These are phyloP conservation scores for Nicotiana benthamiana DNA, from an alignment of 257 asterid species.

Conservation along the genomic window DNA sequence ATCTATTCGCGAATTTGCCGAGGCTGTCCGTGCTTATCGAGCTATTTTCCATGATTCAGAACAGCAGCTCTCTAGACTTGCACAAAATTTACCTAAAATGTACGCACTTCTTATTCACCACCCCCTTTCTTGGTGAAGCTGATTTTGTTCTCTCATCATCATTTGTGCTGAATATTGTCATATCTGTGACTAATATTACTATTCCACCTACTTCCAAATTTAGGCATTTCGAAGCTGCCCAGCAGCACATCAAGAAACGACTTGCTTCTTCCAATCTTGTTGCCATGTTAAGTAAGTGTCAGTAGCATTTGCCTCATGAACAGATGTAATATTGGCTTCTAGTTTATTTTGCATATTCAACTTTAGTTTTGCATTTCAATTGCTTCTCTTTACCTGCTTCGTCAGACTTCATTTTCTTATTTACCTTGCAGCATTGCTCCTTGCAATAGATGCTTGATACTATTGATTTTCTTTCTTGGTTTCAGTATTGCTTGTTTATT, in stretches of 20 bases:
- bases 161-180: neutral
- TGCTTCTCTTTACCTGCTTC: neutral
- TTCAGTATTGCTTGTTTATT: neutral
- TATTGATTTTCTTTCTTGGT: neutral
- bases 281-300: slow-evolving; percentile 63
- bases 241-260: slow-evolving; percentile 53
- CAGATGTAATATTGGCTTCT: neutral
- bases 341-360: neutral
- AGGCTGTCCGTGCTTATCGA: slow-evolving; percentile 94
- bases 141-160: neutral
- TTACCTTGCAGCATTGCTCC: neutral
- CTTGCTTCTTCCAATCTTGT: slow-evolving; percentile 53
- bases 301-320: slow-evolving; percentile 10
- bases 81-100: slow-evolving; percentile 67
- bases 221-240: slow-evolving; percentile 85
- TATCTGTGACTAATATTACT: neutral
- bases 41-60: slow-evolving; percentile 85
- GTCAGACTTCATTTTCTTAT: neutral
- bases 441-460: neutral
- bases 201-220: neutral
- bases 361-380: neutral
- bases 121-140: slow-evolving; percentile 1
- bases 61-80: slow-evolving; percentile 73
- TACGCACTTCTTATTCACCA: slow-evolving; percentile 18
- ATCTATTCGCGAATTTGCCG: slow-evolving; percentile 80